Evolutionary conservation across 805 yeast species (phyloP).

Genomic region (Candida peoriensis): DNA sequence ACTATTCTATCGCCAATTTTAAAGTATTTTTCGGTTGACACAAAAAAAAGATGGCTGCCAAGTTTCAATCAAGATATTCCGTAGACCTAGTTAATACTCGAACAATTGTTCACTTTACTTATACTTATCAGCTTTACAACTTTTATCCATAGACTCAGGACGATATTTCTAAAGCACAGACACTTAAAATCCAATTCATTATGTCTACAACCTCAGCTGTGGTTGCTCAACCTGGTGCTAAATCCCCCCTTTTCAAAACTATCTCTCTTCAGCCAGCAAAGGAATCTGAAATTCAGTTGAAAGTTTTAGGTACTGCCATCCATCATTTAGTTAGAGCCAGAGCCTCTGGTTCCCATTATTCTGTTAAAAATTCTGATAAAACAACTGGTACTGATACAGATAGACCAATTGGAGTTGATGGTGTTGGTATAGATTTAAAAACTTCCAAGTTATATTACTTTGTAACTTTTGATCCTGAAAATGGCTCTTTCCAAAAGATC

Average conservation of each 20-base stretch:
- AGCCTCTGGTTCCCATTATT: background rate
- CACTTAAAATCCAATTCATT: no score
- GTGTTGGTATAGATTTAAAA: background rate
- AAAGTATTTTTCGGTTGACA: no score
- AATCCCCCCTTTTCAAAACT: background rate
- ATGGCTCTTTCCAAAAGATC: slow-evolving; percentile 7
- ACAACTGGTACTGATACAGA: background rate
- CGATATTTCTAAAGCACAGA: no score
- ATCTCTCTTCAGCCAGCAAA: background rate
- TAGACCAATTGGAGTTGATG: background rate
- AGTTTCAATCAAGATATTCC: no score
- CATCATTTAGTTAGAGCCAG: background rate
- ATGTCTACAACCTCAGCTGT: background rate
- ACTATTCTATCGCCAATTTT: no score
- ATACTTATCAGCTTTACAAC: no score
- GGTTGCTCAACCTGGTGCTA: background rate
- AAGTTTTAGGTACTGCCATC: background rate
- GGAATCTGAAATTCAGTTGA: background rate
- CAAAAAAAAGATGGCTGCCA: no score
- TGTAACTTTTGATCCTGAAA: slow-evolving; percentile 2
- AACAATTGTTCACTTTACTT: no score
- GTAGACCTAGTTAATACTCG: no score
- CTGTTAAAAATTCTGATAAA: no score
- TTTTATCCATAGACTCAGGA: no score
- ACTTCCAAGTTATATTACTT: slow-evolving; percentile 1